Percentiles rank a stretch among this genome's conserved stretches.
phyloP scores from a whole-genome alignment of 2,329 filamentous ascomycete genomes.

The Hortaea werneckii region DNA sequence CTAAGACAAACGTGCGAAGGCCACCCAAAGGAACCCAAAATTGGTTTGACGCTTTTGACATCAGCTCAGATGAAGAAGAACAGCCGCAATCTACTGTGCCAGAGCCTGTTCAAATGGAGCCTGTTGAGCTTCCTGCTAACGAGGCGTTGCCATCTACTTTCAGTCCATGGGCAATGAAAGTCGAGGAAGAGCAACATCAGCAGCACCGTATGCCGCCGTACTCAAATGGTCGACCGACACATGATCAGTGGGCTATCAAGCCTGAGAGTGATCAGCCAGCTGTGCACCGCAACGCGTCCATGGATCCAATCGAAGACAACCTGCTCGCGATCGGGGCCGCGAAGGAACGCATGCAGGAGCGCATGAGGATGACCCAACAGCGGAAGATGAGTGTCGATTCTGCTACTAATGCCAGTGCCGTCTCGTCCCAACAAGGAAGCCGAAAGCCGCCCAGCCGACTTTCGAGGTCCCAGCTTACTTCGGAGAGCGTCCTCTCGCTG shows the following conservation, averaged over 20 bases:
- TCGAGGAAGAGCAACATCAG: neutral
- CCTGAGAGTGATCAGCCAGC: constrained; percentile 2
- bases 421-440: neutral
- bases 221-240: no score
- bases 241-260: neutral
- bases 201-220: neutral
- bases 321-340: constrained; percentile 8
- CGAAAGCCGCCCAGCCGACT: constrained; percentile 5
- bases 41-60: constrained; percentile 40
- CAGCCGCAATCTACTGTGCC: constrained; percentile 3
- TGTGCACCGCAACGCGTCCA: constrained; percentile 4
- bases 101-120: constrained; percentile 1
- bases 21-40: constrained; percentile 40
- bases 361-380: neutral
- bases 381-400: constrained; percentile 3
- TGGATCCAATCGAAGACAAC: constrained; percentile 9
- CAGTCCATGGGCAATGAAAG: constrained; percentile 4
- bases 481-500: constrained; percentile 12
- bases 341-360: constrained; percentile 9
- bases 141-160: constrained; percentile 11
- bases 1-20: constrained; percentile 37
- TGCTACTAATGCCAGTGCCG: neutral
- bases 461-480: constrained; percentile 5
- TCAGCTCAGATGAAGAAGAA: constrained; percentile 20
- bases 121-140: constrained; percentile 14